Evolutionary conservation across 768 basidiomycete genomes (phyloP).

Genomic region (Albatrellus ellisii): DNA sequence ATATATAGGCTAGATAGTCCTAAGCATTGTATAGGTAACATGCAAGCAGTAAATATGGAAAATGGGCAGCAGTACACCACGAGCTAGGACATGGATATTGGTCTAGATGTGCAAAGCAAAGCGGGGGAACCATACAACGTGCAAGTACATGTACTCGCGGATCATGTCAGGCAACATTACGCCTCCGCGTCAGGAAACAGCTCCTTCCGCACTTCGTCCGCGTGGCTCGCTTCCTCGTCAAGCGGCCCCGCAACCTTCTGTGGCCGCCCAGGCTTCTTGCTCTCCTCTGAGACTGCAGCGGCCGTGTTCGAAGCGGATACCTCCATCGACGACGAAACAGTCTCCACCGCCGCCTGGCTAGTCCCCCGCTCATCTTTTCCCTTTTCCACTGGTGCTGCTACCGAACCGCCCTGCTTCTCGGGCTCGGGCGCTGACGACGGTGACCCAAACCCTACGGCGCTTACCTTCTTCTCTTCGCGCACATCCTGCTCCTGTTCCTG

Average conservation of each 20-base stretch:
- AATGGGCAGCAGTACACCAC: no score
- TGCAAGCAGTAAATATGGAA: no score
- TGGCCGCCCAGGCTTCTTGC: background rate
- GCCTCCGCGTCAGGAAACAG: conserved; percentile 21
- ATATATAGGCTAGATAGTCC: no score
- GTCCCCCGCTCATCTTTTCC: background rate
- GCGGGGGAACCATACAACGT: no score
- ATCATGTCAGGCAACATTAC: background rate
- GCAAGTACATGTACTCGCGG: no score
- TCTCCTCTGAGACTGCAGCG: background rate
- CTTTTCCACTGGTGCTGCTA: background rate
- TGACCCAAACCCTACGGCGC: background rate
- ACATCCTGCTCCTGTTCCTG: background rate
- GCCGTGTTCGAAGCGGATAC: background rate
- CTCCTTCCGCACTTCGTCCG: conserved; percentile 23
- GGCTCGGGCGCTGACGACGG: conserved; percentile 1
- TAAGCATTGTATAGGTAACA: no score
- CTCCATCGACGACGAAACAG: background rate
- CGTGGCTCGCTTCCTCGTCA: conserved; percentile 22
- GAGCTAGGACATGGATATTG: no score
- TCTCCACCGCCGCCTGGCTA: background rate
- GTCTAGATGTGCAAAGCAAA: no score
- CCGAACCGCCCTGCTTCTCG: background rate
- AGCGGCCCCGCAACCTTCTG: conserved; percentile 17
- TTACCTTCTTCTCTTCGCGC: background rate